These are phyloP conservation scores for Didymella arachidicola DNA, from an alignment of 2,329 filamentous ascomycete genomes.

Conservation along the genomic window DNA sequence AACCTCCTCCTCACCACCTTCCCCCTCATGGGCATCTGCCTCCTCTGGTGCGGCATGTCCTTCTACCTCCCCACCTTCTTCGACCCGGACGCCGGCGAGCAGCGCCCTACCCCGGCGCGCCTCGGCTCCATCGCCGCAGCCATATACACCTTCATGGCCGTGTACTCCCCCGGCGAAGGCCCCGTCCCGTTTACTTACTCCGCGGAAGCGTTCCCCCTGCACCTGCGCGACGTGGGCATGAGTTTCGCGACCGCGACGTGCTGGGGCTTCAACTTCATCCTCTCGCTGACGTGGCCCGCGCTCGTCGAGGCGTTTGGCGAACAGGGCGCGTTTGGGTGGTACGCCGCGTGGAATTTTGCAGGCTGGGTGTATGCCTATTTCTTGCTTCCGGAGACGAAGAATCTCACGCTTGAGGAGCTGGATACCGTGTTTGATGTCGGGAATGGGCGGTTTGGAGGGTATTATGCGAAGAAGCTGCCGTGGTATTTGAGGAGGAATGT, in stretches of 20 bases:
- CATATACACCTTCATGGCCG: slow-evolving; percentile 62
- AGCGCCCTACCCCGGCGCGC: slow-evolving; percentile 28
- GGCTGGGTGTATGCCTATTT: slow-evolving; percentile 55
- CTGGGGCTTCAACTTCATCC: slow-evolving; percentile 65
- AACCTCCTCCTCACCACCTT: slow-evolving; percentile 57
- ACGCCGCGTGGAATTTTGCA: slow-evolving; percentile 63
- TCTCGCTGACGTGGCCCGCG: slow-evolving; percentile 63
- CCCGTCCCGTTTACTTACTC: slow-evolving; percentile 49
- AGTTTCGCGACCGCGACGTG: slow-evolving; percentile 60
- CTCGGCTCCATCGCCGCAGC: slow-evolving; percentile 50
- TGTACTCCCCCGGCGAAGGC: slow-evolving; percentile 46
- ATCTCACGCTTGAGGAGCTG: slow-evolving; percentile 41
- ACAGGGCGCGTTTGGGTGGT: slow-evolving; percentile 64
- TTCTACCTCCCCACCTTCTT: slow-evolving; percentile 35
- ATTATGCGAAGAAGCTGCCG: slow-evolving; percentile 43
- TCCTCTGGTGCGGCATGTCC: slow-evolving; percentile 39
- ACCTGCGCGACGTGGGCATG: slow-evolving; percentile 55
- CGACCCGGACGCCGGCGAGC: slow-evolving; percentile 10
- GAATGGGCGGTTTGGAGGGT: slow-evolving; percentile 32
- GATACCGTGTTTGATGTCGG: slow-evolving; percentile 45
- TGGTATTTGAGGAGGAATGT: slow-evolving; percentile 51
- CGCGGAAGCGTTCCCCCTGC: slow-evolving; percentile 56
- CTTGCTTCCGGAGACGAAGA: slow-evolving; percentile 43
- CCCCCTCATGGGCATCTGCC: slow-evolving; percentile 56
- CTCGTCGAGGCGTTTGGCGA: slow-evolving; percentile 58